Base-by-base conservation (phyloP, 73 alveolate species). In the Stentor coeruleus region DNA sequence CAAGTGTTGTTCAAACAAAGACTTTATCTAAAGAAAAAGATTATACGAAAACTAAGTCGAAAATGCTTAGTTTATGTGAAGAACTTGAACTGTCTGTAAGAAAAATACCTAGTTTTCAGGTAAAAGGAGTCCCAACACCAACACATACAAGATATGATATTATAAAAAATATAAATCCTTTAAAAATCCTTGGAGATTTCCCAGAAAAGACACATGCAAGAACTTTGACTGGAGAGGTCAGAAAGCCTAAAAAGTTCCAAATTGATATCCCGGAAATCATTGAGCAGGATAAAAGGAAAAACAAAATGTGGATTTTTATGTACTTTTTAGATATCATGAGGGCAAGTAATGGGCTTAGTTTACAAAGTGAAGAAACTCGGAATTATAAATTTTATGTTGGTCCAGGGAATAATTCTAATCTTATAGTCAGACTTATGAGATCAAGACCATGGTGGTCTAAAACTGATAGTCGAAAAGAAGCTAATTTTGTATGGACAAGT, bases 381-480 rank as follows among this genome's bases (percentile, higher is more conserved):
- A 20, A 1, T 1, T 20, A 28, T 11, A 66, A 66, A 2, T 66
- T 66, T 2, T 66, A 26, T 66, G 40, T 66, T 26, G 79, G 79
- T 15, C 79, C 79, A 28, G 79, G 79, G 0, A 66, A 66, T 66
- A 66, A 66, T 40, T 66, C 79, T 0, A 26, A 26, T 0, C n/a
- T 66, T 20, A 66, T 66, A 28, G n/a, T 31, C 33, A 20, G 79
- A 33, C 20, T 66, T 20, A 37, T 66, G n/a, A 20, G 79, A 20
- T 1, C 79, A 28, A 37, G 79, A 37, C 79, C 79, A 26, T 66
- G 79, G 37, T 20, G n/a, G 79, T 37, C 39, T 11, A 20, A 31
- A 2, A 31, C 79, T 66, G 79, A 66, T 1, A 66, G 3, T 20
- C n/a, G 79, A 66, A 66, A 66, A 66, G 79, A 66, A 66, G 79